These are phyloP conservation scores for Cutaneotrichosporon arboriforme DNA, from an alignment of 1,284 basidiomycete genomes.

Conservation along the genomic window DNA sequence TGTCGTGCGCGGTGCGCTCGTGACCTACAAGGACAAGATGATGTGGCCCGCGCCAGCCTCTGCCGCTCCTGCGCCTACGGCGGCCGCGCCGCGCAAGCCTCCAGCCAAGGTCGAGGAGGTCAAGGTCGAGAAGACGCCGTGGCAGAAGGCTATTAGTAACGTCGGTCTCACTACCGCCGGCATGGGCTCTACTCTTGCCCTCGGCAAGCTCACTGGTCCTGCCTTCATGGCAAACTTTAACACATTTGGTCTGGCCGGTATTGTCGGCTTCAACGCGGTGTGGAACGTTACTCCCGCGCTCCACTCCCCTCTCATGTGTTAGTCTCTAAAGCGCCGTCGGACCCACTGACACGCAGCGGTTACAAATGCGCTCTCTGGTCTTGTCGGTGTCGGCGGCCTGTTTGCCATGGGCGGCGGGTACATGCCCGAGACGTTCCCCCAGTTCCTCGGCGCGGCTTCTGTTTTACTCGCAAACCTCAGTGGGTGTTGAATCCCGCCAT, in stretches of 20 bases:
- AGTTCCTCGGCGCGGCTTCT: constrained; percentile 67
- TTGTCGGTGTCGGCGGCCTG: constrained; percentile 76
- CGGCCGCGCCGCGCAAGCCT: constrained; percentile 48
- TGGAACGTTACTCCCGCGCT: constrained; percentile 80
- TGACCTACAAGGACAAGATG: constrained; percentile 62
- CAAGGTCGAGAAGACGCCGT: constrained; percentile 59
- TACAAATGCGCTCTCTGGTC: constrained; percentile 50
- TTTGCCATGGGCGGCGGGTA: constrained; percentile 83
- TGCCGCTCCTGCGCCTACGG: constrained; percentile 48
- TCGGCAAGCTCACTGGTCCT: constrained; percentile 70
- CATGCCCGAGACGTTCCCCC: constrained; percentile 70
- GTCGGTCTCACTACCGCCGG: constrained; percentile 65
- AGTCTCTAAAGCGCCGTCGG: constrained; percentile 1
- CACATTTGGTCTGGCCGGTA: constrained; percentile 62
- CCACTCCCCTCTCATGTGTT: constrained; percentile 54
- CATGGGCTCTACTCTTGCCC: constrained; percentile 63
- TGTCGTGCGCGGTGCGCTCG: constrained; percentile 71
- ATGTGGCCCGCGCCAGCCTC: constrained; percentile 54
- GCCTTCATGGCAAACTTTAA: constrained; percentile 80
- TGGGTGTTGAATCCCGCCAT: constrained; percentile 1
- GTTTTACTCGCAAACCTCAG: constrained; percentile 74
- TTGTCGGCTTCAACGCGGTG: constrained; percentile 78
- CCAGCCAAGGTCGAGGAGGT: constrained; percentile 52
- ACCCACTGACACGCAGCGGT: constrained; percentile 26
- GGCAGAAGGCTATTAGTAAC: constrained; percentile 69